Evolutionary conservation across 768 basidiomycete species (phyloP).

Genomic region (Amanita thiersii): DNA sequence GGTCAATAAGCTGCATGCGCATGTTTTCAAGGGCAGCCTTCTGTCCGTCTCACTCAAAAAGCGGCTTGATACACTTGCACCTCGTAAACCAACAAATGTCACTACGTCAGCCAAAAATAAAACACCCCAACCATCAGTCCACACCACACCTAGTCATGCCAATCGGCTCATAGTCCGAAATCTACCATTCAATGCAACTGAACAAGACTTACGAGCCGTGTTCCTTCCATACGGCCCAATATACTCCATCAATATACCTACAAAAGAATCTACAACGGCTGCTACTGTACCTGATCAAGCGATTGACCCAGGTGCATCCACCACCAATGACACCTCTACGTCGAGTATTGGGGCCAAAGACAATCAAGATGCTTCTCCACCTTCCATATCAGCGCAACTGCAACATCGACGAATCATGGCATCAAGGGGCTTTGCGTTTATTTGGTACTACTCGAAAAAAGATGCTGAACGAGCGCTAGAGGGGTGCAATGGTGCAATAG

Average conservation of each 20-base stretch:
- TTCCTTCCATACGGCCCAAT: slow-evolving; percentile 89
- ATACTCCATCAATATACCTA: slow-evolving; percentile 76
- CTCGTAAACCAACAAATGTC: slow-evolving; percentile 20
- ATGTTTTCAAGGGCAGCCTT: slow-evolving; percentile 83
- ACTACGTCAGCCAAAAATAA: slow-evolving; percentile 19
- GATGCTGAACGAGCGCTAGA: slow-evolving; percentile 81
- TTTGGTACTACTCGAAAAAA: slow-evolving; percentile 84
- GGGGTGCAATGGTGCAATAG: slow-evolving; percentile 66
- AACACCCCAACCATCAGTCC: slow-evolving; percentile 15
- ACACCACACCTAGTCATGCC: slow-evolving; percentile 53
- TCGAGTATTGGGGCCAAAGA: too few relatives aligned
- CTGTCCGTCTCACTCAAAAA: slow-evolving; percentile 89
- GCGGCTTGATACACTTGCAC: slow-evolving; percentile 61
- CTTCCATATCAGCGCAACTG: slow-evolving; percentile 10
- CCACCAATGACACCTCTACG: too few relatives aligned
- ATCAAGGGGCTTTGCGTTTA: slow-evolving; percentile 84
- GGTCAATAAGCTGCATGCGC: slow-evolving; percentile 78
- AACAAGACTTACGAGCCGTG: slow-evolving; percentile 75
- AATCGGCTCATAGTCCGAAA: slow-evolving; percentile 89
- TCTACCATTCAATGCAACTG: slow-evolving; percentile 74
- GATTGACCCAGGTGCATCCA: too few relatives aligned
- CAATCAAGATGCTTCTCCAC: slow-evolving; percentile 15
- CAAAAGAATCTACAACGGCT: slow-evolving; percentile 21
- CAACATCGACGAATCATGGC: slow-evolving; percentile 15
- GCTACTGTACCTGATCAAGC: too few relatives aligned